These are phyloP conservation scores for Heterobasidion annosum DNA, from an alignment of 1,284 basidiomycete genomes.

Conservation along the genomic window DNA sequence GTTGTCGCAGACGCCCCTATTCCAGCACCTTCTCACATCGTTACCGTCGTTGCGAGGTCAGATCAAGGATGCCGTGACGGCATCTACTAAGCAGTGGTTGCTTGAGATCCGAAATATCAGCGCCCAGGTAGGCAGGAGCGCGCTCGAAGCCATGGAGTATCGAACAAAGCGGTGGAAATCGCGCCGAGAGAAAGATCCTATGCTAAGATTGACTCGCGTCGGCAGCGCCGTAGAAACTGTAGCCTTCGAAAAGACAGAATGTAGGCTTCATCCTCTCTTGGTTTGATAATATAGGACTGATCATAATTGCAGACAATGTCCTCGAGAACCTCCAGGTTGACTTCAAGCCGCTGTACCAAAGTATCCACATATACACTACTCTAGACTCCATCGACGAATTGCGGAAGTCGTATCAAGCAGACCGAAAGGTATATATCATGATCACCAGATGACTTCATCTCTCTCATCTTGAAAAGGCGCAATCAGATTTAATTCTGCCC, in stretches of 20 bases:
- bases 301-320: conserved; percentile 61
- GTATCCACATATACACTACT: conserved; percentile 94
- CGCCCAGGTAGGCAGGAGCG: conserved; percentile 79
- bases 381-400: conserved; percentile 86
- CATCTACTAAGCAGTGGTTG: conserved; percentile 95
- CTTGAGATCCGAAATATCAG: conserved; percentile 91
- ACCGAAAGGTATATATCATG: conserved; percentile 63
- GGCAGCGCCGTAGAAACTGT: conserved; percentile 94
- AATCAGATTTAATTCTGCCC: conserved; percentile 94
- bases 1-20: conserved; percentile 89
- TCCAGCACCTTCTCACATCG: conserved; percentile 85
- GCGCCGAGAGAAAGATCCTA: conserved; percentile 70
- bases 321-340: conserved; percentile 91
- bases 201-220: conserved; percentile 73
- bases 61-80: conserved; percentile 90
- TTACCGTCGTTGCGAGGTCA: conserved; percentile 84
- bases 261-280: conserved; percentile 38
- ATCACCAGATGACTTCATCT: not conserved
- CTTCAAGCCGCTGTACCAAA: conserved; percentile 94
- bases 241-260: conserved; percentile 91
- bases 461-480: conserved; percentile 49
- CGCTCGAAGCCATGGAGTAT: conserved; percentile 85
- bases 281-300: not conserved
- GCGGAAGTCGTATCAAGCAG: conserved; percentile 89
- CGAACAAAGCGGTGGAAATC: conserved; percentile 81